Evolutionary conservation across 345 rosid species (phyloP).

Genomic region (Salix purpurea): DNA sequence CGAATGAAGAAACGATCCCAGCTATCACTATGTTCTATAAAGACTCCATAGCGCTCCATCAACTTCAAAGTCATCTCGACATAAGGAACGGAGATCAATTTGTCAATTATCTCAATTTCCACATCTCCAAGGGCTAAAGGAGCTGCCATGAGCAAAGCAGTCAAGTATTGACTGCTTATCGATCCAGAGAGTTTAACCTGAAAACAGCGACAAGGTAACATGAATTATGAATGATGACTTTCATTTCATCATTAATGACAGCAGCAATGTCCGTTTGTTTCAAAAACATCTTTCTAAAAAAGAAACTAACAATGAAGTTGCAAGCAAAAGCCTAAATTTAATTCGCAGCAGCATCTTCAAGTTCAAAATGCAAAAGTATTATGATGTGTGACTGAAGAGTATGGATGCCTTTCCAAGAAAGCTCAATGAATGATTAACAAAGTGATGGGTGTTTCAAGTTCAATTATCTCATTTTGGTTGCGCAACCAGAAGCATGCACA

Average conservation of each 20-base stretch:
- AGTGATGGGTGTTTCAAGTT: not conserved
- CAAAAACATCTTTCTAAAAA: not conserved
- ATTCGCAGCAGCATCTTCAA: not conserved
- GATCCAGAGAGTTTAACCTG: slow-evolving; percentile 97
- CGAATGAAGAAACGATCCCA: slow-evolving; percentile 83
- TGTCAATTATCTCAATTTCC: slow-evolving; percentile 85
- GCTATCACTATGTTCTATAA: slow-evolving; percentile 59
- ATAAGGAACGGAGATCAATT: slow-evolving; percentile 85
- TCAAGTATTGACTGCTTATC: slow-evolving; percentile 92
- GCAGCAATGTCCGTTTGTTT: not conserved
- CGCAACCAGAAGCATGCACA: not conserved
- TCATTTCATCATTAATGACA: not conserved
- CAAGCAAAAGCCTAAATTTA: not conserved
- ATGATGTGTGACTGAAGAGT: not conserved
- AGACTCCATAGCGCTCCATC: slow-evolving; percentile 87
- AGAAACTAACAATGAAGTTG: not conserved
- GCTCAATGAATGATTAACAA: not conserved
- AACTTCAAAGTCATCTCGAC: slow-evolving; percentile 96
- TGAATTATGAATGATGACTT: slow-evolving; percentile 9
- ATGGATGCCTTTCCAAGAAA: not conserved
- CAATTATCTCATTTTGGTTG: not conserved
- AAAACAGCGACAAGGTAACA: slow-evolving; percentile 19
- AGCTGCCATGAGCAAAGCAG: slow-evolving; percentile 95
- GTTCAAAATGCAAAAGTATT: not conserved
- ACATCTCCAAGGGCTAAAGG: slow-evolving; percentile 90